phyloP scores from a whole-genome alignment of 2,329 filamentous ascomycete genomes.

The Colletotrichum brevisporum region DNA sequence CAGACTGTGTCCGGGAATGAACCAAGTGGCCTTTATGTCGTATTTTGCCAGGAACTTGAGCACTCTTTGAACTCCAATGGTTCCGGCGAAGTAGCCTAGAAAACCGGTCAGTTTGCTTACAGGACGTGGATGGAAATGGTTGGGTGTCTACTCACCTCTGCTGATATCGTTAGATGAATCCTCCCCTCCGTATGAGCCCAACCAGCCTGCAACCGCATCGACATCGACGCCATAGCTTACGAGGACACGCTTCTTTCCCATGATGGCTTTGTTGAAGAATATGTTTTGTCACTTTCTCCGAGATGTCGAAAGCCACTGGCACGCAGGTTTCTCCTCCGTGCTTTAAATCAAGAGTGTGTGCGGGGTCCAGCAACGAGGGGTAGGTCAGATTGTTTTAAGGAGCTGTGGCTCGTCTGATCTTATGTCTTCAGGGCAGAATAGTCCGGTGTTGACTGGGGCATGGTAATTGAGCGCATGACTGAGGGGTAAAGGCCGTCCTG shows the following conservation, averaged over 20 bases:
- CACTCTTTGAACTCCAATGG: conserved; percentile 74
- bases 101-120: not conserved
- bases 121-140: not conserved
- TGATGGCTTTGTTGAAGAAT: conserved; percentile 31
- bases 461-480: not conserved
- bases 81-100: conserved; percentile 77
- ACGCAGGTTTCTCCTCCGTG: too few species aligned
- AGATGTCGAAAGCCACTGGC: not conserved
- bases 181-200: conserved; percentile 81
- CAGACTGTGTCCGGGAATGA: conserved; percentile 63
- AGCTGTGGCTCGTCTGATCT: conserved; percentile 3
- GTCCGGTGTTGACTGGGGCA: too few species aligned
- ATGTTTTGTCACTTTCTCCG: not conserved
- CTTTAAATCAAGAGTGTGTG: not conserved
- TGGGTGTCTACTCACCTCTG: conserved; percentile 63
- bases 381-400: not conserved
- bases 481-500: conserved; percentile 23
- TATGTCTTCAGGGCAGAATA: not conserved
- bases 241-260: conserved; percentile 55
- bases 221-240: conserved; percentile 78
- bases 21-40: conserved; percentile 75
- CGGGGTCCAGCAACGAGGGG: not conserved
- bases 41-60: conserved; percentile 81
- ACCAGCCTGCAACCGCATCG: conserved; percentile 82
- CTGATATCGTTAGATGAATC: conserved; percentile 81